Evolutionary conservation across 495 filamentous ascomycete genomes (phyloP).

Genomic region (Hyaloscypha bicolor): DNA sequence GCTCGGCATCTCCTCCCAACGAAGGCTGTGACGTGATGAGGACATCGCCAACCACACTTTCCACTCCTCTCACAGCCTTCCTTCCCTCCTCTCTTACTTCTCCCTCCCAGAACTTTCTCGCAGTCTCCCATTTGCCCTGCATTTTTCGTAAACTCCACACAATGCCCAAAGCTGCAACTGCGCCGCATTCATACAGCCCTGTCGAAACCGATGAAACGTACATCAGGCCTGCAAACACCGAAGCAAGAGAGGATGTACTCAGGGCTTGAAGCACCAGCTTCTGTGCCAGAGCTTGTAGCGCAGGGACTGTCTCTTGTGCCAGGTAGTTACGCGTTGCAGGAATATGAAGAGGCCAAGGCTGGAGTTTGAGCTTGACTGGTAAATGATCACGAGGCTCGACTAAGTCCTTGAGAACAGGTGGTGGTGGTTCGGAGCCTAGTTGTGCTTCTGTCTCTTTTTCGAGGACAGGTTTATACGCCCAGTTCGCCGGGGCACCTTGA

Average conservation of each 20-base stretch:
- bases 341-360: conserved; percentile 49
- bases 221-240: conserved; percentile 43
- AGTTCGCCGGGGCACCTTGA: conserved; percentile 6
- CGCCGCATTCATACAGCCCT: conserved; percentile 72
- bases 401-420: conserved; percentile 16
- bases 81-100: conserved; percentile 81
- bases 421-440: conserved; percentile 14
- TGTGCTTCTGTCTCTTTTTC: neutral
- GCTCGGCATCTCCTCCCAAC: conserved; percentile 43
- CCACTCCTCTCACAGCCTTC: conserved; percentile 67
- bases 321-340: conserved; percentile 61
- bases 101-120: conserved; percentile 69
- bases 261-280: conserved; percentile 76
- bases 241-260: conserved; percentile 69
- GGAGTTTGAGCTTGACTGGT: conserved; percentile 5
- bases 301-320: conserved; percentile 64
- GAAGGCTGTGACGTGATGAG: conserved; percentile 44
- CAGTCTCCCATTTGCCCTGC: conserved; percentile 78
- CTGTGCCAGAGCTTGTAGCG: conserved; percentile 79
- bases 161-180: conserved; percentile 76
- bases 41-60: conserved; percentile 60
- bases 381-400: conserved; percentile 39
- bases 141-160: conserved; percentile 72
- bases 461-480: conserved; percentile 27
- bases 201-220: conserved; percentile 41